These are phyloP conservation scores for Xylaria sp. DNA, from an alignment of 2,329 filamentous ascomycete genomes.

Conservation along the genomic window DNA sequence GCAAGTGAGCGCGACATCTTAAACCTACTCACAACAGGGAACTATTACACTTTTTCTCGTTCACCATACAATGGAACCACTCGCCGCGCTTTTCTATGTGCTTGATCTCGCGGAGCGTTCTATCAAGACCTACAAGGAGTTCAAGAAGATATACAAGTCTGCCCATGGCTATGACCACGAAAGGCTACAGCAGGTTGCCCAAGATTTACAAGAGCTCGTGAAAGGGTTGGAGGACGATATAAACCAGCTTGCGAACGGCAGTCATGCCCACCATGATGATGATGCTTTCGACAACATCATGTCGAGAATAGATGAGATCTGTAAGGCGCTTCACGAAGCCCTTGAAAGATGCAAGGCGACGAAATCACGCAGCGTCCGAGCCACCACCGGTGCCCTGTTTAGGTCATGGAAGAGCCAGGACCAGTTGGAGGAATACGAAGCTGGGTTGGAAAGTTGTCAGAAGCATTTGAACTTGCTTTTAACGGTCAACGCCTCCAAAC, in stretches of 20 bases:
- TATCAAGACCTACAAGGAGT: neutral
- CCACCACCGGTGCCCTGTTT: neutral
- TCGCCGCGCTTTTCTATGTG: neutral
- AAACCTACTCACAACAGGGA: neutral
- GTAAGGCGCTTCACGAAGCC: neutral
- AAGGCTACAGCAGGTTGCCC: neutral
- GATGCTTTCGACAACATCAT: neutral
- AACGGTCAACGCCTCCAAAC: neutral
- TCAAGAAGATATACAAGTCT: neutral
- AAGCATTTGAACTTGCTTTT: neutral
- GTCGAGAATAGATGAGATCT: neutral
- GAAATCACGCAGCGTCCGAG: neutral
- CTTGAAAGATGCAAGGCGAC: neutral
- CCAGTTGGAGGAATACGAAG: neutral
- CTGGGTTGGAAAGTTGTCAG: neutral
- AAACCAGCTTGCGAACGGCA: neutral
- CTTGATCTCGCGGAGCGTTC: neutral
- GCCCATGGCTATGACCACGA: neutral
- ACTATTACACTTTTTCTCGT: neutral
- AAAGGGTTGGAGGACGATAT: neutral
- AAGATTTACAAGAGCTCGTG: neutral
- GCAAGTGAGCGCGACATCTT: neutral
- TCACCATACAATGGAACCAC: neutral
- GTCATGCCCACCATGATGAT: neutral
- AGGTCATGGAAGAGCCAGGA: neutral